These are phyloP conservation scores for Gypsophila paniculata DNA, from an alignment of 179 eudicot genomes.

Conservation along the genomic window DNA sequence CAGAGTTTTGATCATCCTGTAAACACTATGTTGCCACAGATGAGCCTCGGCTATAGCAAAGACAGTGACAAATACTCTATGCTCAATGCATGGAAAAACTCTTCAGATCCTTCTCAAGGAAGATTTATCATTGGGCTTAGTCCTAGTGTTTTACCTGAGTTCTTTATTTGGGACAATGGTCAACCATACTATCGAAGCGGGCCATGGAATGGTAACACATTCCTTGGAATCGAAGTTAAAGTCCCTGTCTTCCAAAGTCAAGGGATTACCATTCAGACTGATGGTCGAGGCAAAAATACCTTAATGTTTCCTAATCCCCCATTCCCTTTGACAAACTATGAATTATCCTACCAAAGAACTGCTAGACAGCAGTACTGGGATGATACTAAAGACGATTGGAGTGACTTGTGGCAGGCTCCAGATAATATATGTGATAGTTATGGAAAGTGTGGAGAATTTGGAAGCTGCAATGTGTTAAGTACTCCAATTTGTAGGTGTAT, in stretches of 20 bases:
- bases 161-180: conserved; percentile 23
- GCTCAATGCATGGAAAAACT: conserved; percentile 30
- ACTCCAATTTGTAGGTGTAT: conserved; percentile 37
- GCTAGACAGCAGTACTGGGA: conserved; percentile 13
- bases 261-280: conserved; percentile 2
- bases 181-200: conserved; percentile 27
- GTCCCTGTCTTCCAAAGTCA: not conserved
- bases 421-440: conserved; percentile 22
- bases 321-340: not conserved
- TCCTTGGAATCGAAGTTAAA: conserved; percentile 22
- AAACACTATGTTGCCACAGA: conserved; percentile 32
- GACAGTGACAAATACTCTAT: not conserved
- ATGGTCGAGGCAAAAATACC: not conserved
- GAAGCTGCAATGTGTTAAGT: conserved; percentile 32
- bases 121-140: conserved; percentile 21
- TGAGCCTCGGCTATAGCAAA: conserved; percentile 19
- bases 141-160: conserved; percentile 13
- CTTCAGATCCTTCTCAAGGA: conserved; percentile 39
- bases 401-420: not conserved
- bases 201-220: conserved; percentile 34
- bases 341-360: conserved; percentile 7
- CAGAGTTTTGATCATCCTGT: conserved; percentile 55
- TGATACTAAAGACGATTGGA: conserved; percentile 25
- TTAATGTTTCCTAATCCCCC: not conserved
- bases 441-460: conserved; percentile 46